Conservation (phyloP, 441 rosid species). For the Syzygium syzygioides region DNA sequence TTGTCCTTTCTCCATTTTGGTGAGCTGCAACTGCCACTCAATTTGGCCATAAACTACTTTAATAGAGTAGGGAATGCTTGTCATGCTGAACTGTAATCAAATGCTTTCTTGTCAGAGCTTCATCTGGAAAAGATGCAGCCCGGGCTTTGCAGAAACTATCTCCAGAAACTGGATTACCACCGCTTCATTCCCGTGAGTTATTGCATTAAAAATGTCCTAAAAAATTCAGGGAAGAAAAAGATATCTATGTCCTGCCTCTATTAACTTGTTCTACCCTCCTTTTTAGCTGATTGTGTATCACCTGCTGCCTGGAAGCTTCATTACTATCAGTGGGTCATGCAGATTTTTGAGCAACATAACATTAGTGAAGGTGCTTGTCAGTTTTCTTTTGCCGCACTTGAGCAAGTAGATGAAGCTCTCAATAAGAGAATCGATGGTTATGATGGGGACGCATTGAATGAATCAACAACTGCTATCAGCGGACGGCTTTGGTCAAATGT, state of each 20-base stretch:
- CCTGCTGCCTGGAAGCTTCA: conserved; percentile 87
- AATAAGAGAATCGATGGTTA: conserved; percentile 29
- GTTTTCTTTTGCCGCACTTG: conserved; percentile 98
- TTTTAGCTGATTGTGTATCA: conserved; percentile 47
- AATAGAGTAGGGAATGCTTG: not conserved
- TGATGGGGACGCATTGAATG: conserved; percentile 32
- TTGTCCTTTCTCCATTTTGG: not conserved
- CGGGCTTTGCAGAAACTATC: conserved; percentile 77
- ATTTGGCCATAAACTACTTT: not conserved
- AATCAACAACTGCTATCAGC: conserved; percentile 51
- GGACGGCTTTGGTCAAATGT: conserved; percentile 97
- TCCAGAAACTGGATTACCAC: conserved; percentile 61
- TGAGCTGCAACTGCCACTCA: not conserved
- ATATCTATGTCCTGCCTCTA: not conserved
- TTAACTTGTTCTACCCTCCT: not conserved
- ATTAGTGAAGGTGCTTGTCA: conserved; percentile 90
- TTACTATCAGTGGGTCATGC: conserved; percentile 99
- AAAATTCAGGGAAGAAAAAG: not conserved
- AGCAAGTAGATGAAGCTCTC: conserved; percentile 95
- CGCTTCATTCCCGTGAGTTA: conserved; percentile 53
- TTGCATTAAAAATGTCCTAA: conserved; percentile 2
- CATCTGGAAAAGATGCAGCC: conserved; percentile 82
- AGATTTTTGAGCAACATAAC: conserved; percentile 86
- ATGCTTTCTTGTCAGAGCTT: conserved; percentile 54
- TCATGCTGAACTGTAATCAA: conserved; percentile 3